Evolutionary conservation across 108 stramenopile species (phyloP), one percentile per base, ranked within the genome.

Genomic region (Stephanodiscus triporus): DNA sequence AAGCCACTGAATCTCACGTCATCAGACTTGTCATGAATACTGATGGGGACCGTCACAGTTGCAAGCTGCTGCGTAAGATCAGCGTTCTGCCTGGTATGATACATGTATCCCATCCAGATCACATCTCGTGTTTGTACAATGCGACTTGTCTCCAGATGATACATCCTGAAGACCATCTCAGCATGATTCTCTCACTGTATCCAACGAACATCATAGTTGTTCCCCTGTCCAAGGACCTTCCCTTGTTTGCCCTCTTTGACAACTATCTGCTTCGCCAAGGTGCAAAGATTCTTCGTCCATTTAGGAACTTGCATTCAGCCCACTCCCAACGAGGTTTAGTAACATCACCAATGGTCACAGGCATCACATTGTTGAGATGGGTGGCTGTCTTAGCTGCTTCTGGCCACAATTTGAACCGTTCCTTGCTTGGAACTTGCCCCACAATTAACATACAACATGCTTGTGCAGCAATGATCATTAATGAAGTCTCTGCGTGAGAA

Each of bases 101-200:
- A 84, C 83, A 79, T 76, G n/a, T 63, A n/a, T 9, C 66, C 63
- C 37, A 85, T 50, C 76, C 80, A 81, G 24, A 62, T 77, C 13
- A 76, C 49, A 47, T 85, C 79, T 7, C 79, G 37, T 9, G 72
- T 56, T 2, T 51, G 45, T 40, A 55, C 56, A 24, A 85, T 42
- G 13, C 50, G 56, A 7, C 58, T 45, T 6, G 75, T 72, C 19
- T 11, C 22, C 4, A 43, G 70, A 61, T 76, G 59, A 63, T 48
- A 82, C 71, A 77, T 82, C 2, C 75, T 50, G 40, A 59, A 75
- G 14, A 22, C 36, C 47, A 58, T 57, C 49, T 36, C 47, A 37
- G 26, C 68, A 64, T 76, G 69, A 26, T 72, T 56, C 7, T n/a
- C n/a, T 48, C 37, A 26, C 40, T 14, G 30, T 77, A n/a, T n/a